A percentile compares a stretch with the other conserved stretches of the same genome.
Evolutionary conservation across 805 yeast genomes (phyloP).

Genomic region (Candida caryicola): DNA sequence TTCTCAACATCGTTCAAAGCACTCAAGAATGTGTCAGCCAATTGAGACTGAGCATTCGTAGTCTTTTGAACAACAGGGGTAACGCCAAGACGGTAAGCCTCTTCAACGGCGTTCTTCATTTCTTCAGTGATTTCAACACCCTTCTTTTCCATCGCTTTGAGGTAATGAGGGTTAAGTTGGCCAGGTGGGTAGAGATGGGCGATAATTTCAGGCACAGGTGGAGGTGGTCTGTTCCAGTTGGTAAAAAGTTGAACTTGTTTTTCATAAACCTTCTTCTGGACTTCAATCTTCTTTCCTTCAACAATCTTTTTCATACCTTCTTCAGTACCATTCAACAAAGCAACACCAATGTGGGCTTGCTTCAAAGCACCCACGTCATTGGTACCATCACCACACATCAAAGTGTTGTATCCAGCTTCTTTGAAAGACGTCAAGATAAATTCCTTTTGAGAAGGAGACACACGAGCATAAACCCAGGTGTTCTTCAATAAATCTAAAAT

Average conservation of each 20-base stretch:
- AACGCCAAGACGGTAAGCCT: slow-evolving; percentile 42
- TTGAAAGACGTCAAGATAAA: slow-evolving; percentile 80
- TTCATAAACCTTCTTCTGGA: slow-evolving; percentile 64
- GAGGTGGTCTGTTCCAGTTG: slow-evolving; percentile 80
- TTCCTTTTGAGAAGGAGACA: slow-evolving; percentile 94
- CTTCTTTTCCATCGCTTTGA: slow-evolving; percentile 78
- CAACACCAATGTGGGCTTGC: slow-evolving; percentile 98
- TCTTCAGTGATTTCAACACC: slow-evolving; percentile 82
- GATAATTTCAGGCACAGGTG: slow-evolving; percentile 80
- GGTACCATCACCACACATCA: slow-evolving; percentile 99
- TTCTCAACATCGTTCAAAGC: slow-evolving; percentile 51
- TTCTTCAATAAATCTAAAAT: slow-evolving; percentile 72
- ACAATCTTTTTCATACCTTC: slow-evolving; percentile 87
- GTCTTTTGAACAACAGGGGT: slow-evolving; percentile 24
- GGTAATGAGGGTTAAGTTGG: slow-evolving; percentile 81
- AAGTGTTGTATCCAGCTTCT: slow-evolving; percentile 83
- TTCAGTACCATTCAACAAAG: slow-evolving; percentile 95
- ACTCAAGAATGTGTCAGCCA: slow-evolving; percentile 64
- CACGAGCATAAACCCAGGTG: slow-evolving; percentile 97
- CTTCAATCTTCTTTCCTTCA: slow-evolving; percentile 70
- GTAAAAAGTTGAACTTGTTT: slow-evolving; percentile 79
- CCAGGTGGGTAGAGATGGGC: slow-evolving; percentile 98
- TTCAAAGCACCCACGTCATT: slow-evolving; percentile 98
- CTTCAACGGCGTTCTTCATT: slow-evolving; percentile 55
- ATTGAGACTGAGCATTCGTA: slow-evolving; percentile 15